Percentiles rank a stretch among this genome's conserved stretches.
phyloP scores from a whole-genome alignment of 139 green algal genomes.

The Chlamydomonas eustigma region DNA sequence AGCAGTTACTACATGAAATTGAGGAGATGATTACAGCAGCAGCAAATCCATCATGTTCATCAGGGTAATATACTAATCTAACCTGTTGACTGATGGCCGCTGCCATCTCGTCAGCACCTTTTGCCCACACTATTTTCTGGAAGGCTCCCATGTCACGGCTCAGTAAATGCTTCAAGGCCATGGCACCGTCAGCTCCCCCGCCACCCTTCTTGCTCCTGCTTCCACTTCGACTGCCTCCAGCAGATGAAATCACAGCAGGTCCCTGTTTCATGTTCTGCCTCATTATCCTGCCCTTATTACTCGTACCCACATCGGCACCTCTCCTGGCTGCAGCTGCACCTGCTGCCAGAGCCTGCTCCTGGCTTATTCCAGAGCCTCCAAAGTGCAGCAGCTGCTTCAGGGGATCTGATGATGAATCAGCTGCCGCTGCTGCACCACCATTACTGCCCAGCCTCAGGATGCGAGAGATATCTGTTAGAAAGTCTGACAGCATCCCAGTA shows the following conservation, averaged over 20 bases:
- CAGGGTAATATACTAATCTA: no score
- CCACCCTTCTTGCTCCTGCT: background rate
- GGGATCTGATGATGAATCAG: background rate
- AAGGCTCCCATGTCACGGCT: background rate
- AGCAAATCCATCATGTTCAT: no score
- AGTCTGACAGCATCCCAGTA: background rate
- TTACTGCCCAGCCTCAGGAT: background rate
- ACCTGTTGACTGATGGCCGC: background rate
- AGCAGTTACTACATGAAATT: no score
- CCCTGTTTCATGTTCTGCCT: background rate
- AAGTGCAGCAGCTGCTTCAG: background rate
- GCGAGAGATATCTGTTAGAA: background rate
- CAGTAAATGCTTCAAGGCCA: background rate
- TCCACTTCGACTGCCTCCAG: background rate
- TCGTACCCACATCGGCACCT: no score
- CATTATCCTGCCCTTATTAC: no score
- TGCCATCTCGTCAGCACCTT: background rate
- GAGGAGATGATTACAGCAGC: no score
- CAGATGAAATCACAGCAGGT: background rate
- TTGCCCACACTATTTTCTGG: background rate
- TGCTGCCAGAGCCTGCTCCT: background rate
- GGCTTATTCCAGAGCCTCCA: background rate
- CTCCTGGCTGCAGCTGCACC: background rate
- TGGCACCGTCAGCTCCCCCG: no score
- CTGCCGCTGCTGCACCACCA: no score